Conservation (phyloP, 805 yeast species). For the Blastobotrys attinorum region DNA sequence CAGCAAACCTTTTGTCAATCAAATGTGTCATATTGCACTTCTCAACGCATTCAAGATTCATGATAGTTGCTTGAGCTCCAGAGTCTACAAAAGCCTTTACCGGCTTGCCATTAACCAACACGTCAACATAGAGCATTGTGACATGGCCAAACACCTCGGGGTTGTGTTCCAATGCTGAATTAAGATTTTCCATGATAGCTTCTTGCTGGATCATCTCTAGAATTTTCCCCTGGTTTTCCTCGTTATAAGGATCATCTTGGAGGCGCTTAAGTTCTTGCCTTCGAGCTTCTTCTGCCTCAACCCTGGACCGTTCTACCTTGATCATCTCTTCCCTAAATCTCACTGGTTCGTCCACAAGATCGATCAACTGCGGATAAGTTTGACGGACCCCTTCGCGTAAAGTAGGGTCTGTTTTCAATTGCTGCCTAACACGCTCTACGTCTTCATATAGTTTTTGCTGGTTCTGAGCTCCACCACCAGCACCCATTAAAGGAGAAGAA, state of each 20-base stretch:
- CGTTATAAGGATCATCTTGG: slow-evolving; percentile 61
- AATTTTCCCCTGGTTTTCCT: slow-evolving; percentile 57
- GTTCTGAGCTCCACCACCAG: slow-evolving; percentile 1
- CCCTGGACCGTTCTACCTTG: slow-evolving; percentile 23
- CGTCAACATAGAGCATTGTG: slow-evolving; percentile 71
- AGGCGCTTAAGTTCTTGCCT: slow-evolving; percentile 43
- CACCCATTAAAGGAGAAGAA: not conserved
- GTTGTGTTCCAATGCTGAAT: slow-evolving; percentile 72
- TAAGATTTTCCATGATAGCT: slow-evolving; percentile 72
- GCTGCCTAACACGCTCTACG: slow-evolving; percentile 29
- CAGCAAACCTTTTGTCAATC: slow-evolving; percentile 71
- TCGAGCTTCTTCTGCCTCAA: slow-evolving; percentile 30
- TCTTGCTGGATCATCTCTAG: slow-evolving; percentile 60
- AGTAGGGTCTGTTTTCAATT: slow-evolving; percentile 28
- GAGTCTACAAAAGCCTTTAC: slow-evolving; percentile 94
- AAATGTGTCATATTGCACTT: slow-evolving; percentile 59
- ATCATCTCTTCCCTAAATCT: slow-evolving; percentile 36
- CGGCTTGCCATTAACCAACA: slow-evolving; percentile 69
- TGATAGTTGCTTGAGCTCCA: slow-evolving; percentile 86
- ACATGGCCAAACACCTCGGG: slow-evolving; percentile 87
- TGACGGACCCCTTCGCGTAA: slow-evolving; percentile 27
- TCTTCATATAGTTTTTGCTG: slow-evolving; percentile 11
- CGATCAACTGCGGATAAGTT: slow-evolving; percentile 42
- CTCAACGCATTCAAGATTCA: slow-evolving; percentile 71
- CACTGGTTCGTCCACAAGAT: slow-evolving; percentile 39